Percentiles rank a stretch among this genome's conserved stretches.
phyloP scores from a whole-genome alignment of 2,329 filamentous ascomycete genomes.

The Sclerotinia minor region DNA sequence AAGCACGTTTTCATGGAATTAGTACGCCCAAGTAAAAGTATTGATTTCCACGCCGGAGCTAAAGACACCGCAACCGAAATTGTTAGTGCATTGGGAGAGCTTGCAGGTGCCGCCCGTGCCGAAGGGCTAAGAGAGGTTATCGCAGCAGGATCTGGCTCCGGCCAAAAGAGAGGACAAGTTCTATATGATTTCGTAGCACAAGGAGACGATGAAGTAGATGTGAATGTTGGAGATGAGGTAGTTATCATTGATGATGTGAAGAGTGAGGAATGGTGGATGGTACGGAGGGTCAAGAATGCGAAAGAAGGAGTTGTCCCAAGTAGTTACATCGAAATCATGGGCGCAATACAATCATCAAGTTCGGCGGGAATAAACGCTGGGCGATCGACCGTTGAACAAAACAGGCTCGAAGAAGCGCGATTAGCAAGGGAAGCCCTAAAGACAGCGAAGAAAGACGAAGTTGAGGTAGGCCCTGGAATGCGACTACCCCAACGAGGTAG shows the following conservation, averaged over 20 bases:
- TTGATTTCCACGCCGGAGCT: slow-evolving; percentile 95
- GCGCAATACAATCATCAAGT: slow-evolving; percentile 56
- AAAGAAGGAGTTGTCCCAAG: slow-evolving; percentile 95
- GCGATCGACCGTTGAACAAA: slow-evolving; percentile 73
- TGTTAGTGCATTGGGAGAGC: slow-evolving; percentile 80
- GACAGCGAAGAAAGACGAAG: slow-evolving; percentile 57
- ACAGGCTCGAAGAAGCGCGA: slow-evolving; percentile 76
- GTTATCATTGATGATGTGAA: slow-evolving; percentile 84
- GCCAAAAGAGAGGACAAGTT: slow-evolving; percentile 80
- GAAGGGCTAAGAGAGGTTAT: slow-evolving; percentile 84
- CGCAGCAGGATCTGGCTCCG: slow-evolving; percentile 68
- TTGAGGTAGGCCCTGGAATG: slow-evolving; percentile 76
- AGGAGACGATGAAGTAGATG: slow-evolving; percentile 93
- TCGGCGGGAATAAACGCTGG: slow-evolving; percentile 58
- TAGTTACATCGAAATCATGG: slow-evolving; percentile 90
- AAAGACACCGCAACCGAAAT: slow-evolving; percentile 98
- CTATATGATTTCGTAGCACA: slow-evolving; percentile 97
- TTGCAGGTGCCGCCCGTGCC: slow-evolving; percentile 82
- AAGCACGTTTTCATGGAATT: slow-evolving; percentile 98
- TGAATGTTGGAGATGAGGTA: slow-evolving; percentile 86
- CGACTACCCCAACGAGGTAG: slow-evolving; percentile 75
- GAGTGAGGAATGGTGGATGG: slow-evolving; percentile 99
- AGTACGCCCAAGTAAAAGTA: slow-evolving; percentile 85
- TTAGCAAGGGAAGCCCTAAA: slow-evolving; percentile 78
- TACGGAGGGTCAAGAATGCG: slow-evolving; percentile 83